Evolutionary conservation across 345 rosid genomes (phyloP).

Genomic region (Syzygium jambos): DNA sequence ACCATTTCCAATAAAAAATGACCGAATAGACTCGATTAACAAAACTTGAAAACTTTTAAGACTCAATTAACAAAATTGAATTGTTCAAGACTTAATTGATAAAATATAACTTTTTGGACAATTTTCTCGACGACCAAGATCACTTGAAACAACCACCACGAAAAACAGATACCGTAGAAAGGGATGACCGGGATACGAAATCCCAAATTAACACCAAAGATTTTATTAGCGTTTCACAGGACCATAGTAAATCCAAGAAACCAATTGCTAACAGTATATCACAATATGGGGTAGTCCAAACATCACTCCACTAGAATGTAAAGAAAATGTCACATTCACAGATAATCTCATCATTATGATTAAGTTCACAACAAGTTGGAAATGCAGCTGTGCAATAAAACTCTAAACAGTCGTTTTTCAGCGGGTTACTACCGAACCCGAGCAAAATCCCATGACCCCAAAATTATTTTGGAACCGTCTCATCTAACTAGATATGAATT

Average conservation of each 20-base stretch:
- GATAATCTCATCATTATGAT: neutral
- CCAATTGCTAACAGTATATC: neutral
- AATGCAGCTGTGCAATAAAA: neutral
- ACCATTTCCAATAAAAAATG: too few species aligned
- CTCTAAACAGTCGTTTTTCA: neutral
- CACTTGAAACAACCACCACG: rapidly evolving
- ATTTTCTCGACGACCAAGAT: neutral
- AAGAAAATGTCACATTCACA: neutral
- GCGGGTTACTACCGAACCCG: neutral
- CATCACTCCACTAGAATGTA: neutral
- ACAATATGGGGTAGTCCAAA: neutral
- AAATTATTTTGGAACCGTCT: neutral
- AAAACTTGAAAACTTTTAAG: too few species aligned
- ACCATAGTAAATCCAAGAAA: neutral
- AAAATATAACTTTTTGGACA: too few species aligned
- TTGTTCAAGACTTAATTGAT: too few species aligned
- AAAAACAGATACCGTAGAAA: neutral
- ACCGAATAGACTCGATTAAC: too few species aligned
- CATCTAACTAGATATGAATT: neutral
- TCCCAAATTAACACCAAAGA: neutral
- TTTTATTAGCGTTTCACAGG: neutral
- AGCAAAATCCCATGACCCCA: neutral
- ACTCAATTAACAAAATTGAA: too few species aligned
- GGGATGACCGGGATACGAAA: neutral
- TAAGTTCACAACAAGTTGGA: neutral